Evolutionary conservation across 1,139 yeast genomes (phyloP).

Genomic region (Taiozyma sp.): DNA sequence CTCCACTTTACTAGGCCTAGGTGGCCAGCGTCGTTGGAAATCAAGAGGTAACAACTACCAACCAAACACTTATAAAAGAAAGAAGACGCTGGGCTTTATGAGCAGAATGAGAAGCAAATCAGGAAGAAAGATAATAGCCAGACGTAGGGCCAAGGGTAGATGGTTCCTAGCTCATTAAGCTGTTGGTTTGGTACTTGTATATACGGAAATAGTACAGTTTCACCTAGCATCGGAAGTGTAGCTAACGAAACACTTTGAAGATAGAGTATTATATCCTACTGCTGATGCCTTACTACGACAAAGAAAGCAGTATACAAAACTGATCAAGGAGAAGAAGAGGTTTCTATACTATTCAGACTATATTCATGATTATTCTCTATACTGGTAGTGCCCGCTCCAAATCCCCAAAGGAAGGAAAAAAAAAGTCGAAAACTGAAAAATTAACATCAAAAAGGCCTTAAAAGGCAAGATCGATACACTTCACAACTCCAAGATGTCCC

Average conservation of each 20-base stretch:
- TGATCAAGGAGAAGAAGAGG: too few species aligned
- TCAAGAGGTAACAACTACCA: constrained; percentile 93
- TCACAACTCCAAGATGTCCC: neutral
- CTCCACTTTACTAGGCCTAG: constrained; percentile 24
- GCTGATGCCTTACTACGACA: too few species aligned
- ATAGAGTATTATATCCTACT: neutral
- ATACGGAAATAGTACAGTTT: neutral
- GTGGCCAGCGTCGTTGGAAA: constrained; percentile 66
- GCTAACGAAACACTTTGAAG: neutral
- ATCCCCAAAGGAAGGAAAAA: neutral
- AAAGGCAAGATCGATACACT: neutral
- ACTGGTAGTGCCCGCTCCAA: neutral
- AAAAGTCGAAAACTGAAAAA: neutral
- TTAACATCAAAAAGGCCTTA: neutral
- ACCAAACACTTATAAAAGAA: constrained; percentile 86
- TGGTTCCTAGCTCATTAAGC: constrained; percentile 82
- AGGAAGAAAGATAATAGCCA: constrained; percentile 74
- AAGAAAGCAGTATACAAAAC: too few species aligned
- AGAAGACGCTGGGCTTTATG: constrained; percentile 85
- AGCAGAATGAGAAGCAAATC: constrained; percentile 78
- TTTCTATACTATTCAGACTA: too few species aligned
- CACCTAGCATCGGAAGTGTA: neutral
- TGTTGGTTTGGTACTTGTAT: neutral
- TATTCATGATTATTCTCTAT: neutral
- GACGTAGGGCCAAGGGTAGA: constrained; percentile 87